phyloP scores from a whole-genome alignment of 2,329 filamentous ascomycete species.

The Gyromitra esculenta region DNA sequence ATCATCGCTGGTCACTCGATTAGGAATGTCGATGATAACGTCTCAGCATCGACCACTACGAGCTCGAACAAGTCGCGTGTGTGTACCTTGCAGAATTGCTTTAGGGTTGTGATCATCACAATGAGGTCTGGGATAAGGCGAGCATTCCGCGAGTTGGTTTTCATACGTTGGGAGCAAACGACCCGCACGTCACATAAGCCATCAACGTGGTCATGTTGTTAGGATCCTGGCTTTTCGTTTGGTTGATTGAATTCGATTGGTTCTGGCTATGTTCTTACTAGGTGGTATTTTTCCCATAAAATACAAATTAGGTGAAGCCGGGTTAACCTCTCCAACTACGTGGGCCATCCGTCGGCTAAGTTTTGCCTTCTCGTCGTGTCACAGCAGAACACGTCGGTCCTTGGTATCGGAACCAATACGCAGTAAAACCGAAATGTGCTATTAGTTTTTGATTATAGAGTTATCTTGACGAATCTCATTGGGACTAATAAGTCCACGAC shows the following conservation, averaged over 20 bases:
- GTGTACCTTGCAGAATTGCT: conserved; percentile 45
- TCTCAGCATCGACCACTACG: conserved; percentile 1
- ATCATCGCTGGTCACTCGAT: conserved; percentile 48
- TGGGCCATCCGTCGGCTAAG: conserved; percentile 47
- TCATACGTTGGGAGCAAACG: conserved; percentile 33
- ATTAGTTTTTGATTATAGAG: conserved; percentile 29
- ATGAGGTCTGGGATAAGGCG: conserved; percentile 6
- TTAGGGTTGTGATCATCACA: conserved; percentile 32
- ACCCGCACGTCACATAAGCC: conserved; percentile 43
- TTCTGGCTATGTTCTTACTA: conserved; percentile 10
- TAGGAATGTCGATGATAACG: conserved; percentile 13
- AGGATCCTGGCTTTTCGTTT: conserved; percentile 20
- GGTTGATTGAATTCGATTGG: conserved; percentile 28
- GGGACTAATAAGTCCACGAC: conserved; percentile 17
- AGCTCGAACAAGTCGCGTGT: conserved; percentile 20
- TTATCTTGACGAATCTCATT: conserved; percentile 26
- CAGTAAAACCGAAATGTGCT: conserved; percentile 17
- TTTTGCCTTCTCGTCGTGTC: conserved; percentile 45
- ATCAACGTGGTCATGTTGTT: conserved; percentile 43
- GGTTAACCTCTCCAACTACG: conserved; percentile 45
- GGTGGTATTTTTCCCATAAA: conserved; percentile 34
- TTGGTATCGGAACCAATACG: conserved; percentile 44
- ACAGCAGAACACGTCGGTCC: conserved; percentile 44
- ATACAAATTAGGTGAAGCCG: conserved; percentile 39
- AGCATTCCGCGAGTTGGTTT: conserved; percentile 22